Evolutionary conservation across 2,329 filamentous ascomycete species (phyloP), one percentile per base, ranked within the genome.

Genomic region (Aspergillus thermomutatus): DNA sequence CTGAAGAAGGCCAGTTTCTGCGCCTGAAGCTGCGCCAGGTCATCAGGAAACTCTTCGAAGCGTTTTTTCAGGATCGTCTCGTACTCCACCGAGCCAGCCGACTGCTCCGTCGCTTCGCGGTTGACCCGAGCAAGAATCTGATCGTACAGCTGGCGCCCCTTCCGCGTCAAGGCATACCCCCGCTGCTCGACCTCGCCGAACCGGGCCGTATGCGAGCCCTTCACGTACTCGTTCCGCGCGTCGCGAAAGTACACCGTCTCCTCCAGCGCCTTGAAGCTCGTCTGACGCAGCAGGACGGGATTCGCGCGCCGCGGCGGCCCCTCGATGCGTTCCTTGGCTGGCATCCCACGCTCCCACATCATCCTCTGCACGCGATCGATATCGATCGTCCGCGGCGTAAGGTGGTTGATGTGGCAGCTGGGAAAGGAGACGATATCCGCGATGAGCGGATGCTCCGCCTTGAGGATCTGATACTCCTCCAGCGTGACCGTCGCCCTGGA

Each of bases 171-270:
- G 0, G 81, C 80, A 3, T 76, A 79, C 0, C 81, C 81, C 2
- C 81, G 73, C 61, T 83, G 77, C 60, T 83, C 81, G 7, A 83
- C 77, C 62, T 83, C 81, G 0, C 81, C 81, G 34, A 83, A 83
- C 0, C 81, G 71, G 0, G 81, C 80, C 4, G 72, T 79, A 52
- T 83, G 81, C 0, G 69, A 74, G 1, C 77, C 77, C 5, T 72
- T 64, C 0, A 70, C 53, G 6, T 54, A 61, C 0, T 25, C 19
- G 19, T 61, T 54, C 4, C 61, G 49, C 0, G 61, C 45, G 11
- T 66, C 64, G 0, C 56, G 60, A 57, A 83, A 83, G 1, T 68
- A 66, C 3, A 83, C 75, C 0, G 66, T 67, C 61, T 83, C 81
- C 52, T 82, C 76, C 0, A 83, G 63, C 0, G 81, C 81, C 1